Conservation (phyloP, 1,284 basidiomycete species). For the Ceratobasidium sp. region DNA sequence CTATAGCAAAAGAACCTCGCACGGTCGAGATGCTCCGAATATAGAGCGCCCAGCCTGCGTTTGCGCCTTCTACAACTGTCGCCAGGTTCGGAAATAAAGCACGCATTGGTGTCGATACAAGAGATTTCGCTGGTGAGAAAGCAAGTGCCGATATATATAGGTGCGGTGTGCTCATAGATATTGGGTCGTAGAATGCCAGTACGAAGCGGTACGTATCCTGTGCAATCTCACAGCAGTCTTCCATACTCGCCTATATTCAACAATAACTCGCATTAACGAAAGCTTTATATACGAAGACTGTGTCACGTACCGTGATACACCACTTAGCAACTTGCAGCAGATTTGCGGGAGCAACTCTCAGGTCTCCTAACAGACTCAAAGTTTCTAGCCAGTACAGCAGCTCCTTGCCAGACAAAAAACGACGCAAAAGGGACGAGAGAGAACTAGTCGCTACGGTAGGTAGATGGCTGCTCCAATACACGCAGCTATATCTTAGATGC, state of each 20-base stretch:
- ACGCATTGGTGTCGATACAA: not conserved
- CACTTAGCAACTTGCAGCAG: not conserved
- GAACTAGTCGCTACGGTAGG: not conserved
- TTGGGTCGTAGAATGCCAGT: not conserved
- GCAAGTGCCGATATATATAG: conserved; percentile 12
- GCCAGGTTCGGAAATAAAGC: not conserved
- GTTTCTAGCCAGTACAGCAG: conserved; percentile 15
- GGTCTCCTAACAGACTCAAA: not conserved
- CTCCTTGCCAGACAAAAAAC: not conserved
- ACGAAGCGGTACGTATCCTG: conserved; percentile 16
- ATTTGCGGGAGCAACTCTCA: not conserved
- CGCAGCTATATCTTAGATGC: not conserved
- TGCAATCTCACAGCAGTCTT: not conserved
- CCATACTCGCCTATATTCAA: no score
- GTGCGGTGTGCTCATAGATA: not conserved
- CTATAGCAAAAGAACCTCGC: not conserved
- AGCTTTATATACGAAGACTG: no score
- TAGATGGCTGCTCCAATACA: not conserved
- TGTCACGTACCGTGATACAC: no score
- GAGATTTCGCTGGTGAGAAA: not conserved
- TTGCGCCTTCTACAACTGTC: not conserved
- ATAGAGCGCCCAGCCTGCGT: not conserved
- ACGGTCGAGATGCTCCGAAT: not conserved
- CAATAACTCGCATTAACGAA: no score
- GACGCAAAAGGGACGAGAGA: not conserved